A percentile compares a stretch with the other conserved stretches of the same genome.
Conservation (phyloP, 2,329 filamentous ascomycete species). For the Aschersonia sp. region DNA sequence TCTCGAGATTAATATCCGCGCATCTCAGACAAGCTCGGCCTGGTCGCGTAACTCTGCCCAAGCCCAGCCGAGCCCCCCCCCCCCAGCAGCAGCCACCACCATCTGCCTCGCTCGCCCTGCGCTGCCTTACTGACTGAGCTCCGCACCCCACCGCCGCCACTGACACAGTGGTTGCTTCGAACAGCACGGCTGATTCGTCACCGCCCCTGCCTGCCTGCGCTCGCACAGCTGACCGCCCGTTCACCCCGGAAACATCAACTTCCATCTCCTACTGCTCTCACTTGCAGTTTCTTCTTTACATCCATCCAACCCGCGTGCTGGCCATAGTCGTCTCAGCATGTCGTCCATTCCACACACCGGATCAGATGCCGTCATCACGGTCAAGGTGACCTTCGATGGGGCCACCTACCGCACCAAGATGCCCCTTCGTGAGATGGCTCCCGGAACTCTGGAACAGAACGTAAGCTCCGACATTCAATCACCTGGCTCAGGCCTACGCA, state of each 20-base stretch:
- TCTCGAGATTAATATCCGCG: neutral
- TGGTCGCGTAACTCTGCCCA: neutral
- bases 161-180: neutral
- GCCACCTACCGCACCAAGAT: conserved; percentile 75
- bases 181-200: neutral
- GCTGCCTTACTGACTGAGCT: neutral
- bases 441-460: conserved; percentile 62
- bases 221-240: neutral
- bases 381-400: conserved; percentile 74
- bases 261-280: neutral
- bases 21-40: neutral
- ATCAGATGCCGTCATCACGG: conserved; percentile 42
- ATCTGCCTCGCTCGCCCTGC: neutral
- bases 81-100: neutral
- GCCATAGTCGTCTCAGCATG: conserved; percentile 8
- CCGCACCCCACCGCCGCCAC: neutral
- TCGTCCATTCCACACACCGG: conserved; percentile 9
- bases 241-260: neutral
- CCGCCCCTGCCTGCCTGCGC: neutral
- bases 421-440: conserved; percentile 69
- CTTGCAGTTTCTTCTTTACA: neutral
- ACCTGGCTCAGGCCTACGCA: no score
- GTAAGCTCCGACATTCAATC: conserved; percentile 38
- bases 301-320: no score
- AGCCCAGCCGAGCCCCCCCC: neutral